Conservation (phyloP, 2,329 filamentous ascomycete species). For the Epichloe brachyelytri region DNA sequence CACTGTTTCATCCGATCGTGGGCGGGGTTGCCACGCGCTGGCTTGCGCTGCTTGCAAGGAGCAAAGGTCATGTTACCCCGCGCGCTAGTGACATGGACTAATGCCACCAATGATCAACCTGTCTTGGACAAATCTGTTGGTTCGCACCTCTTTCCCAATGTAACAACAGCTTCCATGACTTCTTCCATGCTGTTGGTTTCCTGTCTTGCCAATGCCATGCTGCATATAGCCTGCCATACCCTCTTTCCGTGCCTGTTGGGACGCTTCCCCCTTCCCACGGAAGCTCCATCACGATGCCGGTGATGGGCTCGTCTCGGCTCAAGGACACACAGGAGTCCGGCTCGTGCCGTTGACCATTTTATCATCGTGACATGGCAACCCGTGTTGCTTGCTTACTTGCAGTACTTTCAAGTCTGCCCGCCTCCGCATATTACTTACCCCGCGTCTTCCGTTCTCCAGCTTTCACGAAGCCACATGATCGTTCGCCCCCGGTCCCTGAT, state of each 20-base stretch:
- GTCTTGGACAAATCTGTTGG: neutral
- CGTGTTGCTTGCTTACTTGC: too few relatives aligned
- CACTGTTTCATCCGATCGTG: neutral
- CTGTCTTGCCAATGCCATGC: neutral
- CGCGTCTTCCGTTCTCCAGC: neutral
- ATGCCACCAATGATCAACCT: neutral
- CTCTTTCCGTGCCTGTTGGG: too few relatives aligned
- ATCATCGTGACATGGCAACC: too few relatives aligned
- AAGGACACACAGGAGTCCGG: neutral
- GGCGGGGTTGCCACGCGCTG: neutral
- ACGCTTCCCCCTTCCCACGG: too few relatives aligned
- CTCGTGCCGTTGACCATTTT: neutral
- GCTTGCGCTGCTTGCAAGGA: neutral
- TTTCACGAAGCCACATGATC: too few relatives aligned
- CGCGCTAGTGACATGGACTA: too few relatives aligned
- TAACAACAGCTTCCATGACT: neutral
- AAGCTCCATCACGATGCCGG: too few relatives aligned
- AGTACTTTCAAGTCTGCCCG: neutral
- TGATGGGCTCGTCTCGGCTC: neutral
- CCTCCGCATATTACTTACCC: conserved; percentile 1
- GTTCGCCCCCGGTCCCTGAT: too few relatives aligned
- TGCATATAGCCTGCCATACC: neutral
- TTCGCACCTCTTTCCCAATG: neutral
- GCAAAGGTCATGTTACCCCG: neutral
- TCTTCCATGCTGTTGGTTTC: neutral